Percentiles rank a stretch among this genome's conserved stretches.
These are phyloP conservation scores for Fusarium pininemorale DNA, from an alignment of 2,329 filamentous ascomycete genomes.

Conservation along the genomic window DNA sequence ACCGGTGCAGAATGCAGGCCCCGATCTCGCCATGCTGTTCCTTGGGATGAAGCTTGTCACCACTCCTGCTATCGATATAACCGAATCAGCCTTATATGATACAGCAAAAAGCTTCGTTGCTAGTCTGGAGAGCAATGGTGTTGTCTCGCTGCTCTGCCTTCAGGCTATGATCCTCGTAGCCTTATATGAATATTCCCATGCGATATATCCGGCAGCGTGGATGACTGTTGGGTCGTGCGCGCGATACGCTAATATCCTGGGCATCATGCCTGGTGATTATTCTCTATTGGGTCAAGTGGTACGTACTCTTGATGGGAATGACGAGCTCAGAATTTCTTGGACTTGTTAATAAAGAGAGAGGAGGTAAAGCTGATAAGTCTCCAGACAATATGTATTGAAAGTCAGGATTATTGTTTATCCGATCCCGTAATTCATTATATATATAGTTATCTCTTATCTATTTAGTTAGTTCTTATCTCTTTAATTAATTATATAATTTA, in stretches of 20 bases:
- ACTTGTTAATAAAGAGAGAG: too few species aligned
- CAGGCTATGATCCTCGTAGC: neutral
- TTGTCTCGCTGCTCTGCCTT: accelerated
- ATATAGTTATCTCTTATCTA: too few species aligned
- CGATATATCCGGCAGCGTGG: neutral
- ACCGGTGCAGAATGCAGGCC: neutral
- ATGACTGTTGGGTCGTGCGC: neutral
- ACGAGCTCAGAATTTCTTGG: too few species aligned
- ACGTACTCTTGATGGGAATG: too few species aligned
- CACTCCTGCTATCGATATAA: neutral
- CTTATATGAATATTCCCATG: neutral
- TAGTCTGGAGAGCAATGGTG: neutral
- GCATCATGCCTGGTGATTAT: neutral
- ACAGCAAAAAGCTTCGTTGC: neutral
- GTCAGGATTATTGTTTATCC: too few species aligned
- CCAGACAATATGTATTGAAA: too few species aligned
- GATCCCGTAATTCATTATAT: too few species aligned
- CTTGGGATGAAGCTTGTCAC: neutral
- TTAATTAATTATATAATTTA: too few species aligned
- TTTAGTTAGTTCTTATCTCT: too few species aligned
- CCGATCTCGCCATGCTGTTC: neutral
- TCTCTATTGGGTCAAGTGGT: neutral
- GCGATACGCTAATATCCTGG: neutral
- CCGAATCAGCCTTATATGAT: neutral
- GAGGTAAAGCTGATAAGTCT: too few species aligned